A percentile compares a stretch with the other conserved stretches of the same genome.
Evolutionary conservation across 495 filamentous ascomycete species (phyloP).

Genomic region (Talaromyces liani): DNA sequence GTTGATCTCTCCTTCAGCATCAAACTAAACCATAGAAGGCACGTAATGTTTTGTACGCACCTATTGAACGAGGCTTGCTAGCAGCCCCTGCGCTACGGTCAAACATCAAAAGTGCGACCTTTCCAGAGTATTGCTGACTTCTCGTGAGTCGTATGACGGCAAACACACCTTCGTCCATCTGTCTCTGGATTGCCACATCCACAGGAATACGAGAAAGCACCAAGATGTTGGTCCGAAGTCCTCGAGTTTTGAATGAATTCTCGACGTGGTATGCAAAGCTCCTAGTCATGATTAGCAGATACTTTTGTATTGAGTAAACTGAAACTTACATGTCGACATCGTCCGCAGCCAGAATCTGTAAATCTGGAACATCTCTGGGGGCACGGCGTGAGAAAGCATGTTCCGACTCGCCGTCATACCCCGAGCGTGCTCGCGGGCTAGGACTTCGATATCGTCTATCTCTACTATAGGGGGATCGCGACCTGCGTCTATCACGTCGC

Average conservation of each 20-base stretch:
- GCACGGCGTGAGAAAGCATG: conserved; percentile 67
- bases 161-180: conserved; percentile 82
- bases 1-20: conserved; percentile 11
- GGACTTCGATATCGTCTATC: conserved; percentile 60
- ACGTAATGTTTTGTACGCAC: conserved; percentile 27
- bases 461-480: conserved; percentile 55
- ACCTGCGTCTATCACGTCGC: conserved; percentile 54
- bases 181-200: conserved; percentile 69
- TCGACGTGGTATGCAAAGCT: conserved; percentile 81
- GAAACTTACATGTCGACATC: conserved; percentile 60
- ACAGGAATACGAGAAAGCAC: conserved; percentile 70
- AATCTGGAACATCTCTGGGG: conserved; percentile 76
- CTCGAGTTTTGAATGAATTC: conserved; percentile 59
- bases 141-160: conserved; percentile 71
- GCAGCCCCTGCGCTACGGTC: conserved; percentile 63
- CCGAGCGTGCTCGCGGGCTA: conserved; percentile 49
- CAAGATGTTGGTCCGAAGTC: conserved; percentile 67
- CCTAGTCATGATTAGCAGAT: conserved; percentile 24
- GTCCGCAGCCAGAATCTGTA: conserved; percentile 78
- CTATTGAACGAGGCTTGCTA: conserved; percentile 71
- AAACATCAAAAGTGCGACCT: conserved; percentile 76
- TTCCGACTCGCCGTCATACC: conserved; percentile 50
- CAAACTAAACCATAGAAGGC: neutral
- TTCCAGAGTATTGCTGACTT: conserved; percentile 56
- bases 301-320: neutral